These are phyloP conservation scores for Verticillium nubilum DNA, from an alignment of 2,329 filamentous ascomycete genomes.

Conservation along the genomic window DNA sequence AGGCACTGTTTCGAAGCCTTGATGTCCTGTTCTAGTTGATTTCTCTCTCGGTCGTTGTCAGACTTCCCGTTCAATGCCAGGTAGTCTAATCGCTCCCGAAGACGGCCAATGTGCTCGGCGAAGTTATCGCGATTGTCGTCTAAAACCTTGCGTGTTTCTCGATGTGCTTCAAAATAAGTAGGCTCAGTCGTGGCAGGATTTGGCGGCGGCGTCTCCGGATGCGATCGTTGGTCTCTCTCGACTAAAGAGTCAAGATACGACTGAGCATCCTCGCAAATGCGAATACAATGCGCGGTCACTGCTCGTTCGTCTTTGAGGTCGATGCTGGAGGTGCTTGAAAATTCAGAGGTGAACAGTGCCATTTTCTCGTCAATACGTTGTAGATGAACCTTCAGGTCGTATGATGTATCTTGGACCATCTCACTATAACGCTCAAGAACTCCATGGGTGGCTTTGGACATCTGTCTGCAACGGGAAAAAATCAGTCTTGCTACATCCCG, in stretches of 20 bases:
- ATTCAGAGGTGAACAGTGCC: constrained; percentile 12
- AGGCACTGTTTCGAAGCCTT: constrained; percentile 27
- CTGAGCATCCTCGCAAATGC: constrained; percentile 29
- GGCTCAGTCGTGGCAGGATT: neutral
- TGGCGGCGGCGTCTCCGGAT: neutral
- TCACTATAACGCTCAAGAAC: constrained; percentile 30
- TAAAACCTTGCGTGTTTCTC: constrained; percentile 22
- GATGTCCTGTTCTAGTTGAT: constrained; percentile 26
- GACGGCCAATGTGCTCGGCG: constrained; percentile 21
- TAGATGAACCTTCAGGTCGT: constrained; percentile 26
- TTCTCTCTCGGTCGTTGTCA: constrained; percentile 17
- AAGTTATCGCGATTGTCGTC: constrained; percentile 24
- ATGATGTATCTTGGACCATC: constrained; percentile 28
- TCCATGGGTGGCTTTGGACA: constrained; percentile 21
- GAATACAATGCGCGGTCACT: constrained; percentile 31
- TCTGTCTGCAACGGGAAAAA: constrained; percentile 19
- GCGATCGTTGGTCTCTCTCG: constrained; percentile 14
- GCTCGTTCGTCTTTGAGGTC: constrained; percentile 28
- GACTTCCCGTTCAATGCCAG: constrained; percentile 15
- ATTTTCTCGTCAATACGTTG: constrained; percentile 29
- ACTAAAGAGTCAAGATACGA: constrained; percentile 26
- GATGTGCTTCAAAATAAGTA: constrained; percentile 23
- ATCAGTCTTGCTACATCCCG: constrained; percentile 6
- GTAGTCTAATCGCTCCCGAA: constrained; percentile 24
- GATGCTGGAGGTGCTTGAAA: constrained; percentile 12